A percentile compares a stretch with the other conserved stretches of the same genome.
These are phyloP conservation scores for Strigomonas culicis DNA, from an alignment of 208 protist genomes.

Conservation along the genomic window DNA sequence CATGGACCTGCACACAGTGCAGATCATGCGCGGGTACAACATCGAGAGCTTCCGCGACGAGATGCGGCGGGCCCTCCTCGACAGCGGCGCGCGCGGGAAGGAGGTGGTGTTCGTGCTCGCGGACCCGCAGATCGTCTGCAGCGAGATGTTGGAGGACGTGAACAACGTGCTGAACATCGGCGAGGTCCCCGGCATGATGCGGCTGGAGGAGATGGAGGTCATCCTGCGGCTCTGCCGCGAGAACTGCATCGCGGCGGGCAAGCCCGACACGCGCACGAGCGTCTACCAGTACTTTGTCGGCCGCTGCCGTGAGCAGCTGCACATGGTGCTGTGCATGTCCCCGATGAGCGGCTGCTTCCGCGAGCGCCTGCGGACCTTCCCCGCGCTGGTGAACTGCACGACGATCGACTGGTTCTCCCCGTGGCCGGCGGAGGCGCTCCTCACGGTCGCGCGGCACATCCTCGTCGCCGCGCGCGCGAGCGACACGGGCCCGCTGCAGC, in stretches of 20 bases:
- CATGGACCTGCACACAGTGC: constrained; percentile 87
- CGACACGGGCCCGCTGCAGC: constrained; percentile 2
- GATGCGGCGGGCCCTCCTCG: constrained; percentile 85
- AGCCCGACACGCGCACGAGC: constrained; percentile 85
- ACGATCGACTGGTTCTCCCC: constrained; percentile 97
- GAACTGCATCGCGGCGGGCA: constrained; percentile 60
- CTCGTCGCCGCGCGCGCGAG: constrained; percentile 20
- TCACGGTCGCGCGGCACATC: constrained; percentile 62
- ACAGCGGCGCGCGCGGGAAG: constrained; percentile 75
- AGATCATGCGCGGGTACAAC: constrained; percentile 89
- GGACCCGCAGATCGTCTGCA: constrained; percentile 93
- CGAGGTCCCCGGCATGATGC: constrained; percentile 96
- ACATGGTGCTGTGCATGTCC: constrained; percentile 95
- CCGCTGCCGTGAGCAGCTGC: constrained; percentile 90
- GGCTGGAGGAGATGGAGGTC: constrained; percentile 92
- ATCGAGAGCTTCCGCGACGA: constrained; percentile 94
- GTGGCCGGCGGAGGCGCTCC: constrained; percentile 94
- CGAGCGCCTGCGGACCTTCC: constrained; percentile 94
- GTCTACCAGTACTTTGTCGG: constrained; percentile 92
- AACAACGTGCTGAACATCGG: constrained; percentile 97
- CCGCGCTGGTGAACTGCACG: constrained; percentile 96
- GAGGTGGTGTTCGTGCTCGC: constrained; percentile 93
- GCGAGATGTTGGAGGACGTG: constrained; percentile 96
- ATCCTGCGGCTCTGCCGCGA: constrained; percentile 84
- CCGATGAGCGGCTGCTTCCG: constrained; percentile 94